These are phyloP conservation scores for Knoxdaviesia proteae DNA, from an alignment of 2,329 filamentous ascomycete genomes.

Conservation along the genomic window DNA sequence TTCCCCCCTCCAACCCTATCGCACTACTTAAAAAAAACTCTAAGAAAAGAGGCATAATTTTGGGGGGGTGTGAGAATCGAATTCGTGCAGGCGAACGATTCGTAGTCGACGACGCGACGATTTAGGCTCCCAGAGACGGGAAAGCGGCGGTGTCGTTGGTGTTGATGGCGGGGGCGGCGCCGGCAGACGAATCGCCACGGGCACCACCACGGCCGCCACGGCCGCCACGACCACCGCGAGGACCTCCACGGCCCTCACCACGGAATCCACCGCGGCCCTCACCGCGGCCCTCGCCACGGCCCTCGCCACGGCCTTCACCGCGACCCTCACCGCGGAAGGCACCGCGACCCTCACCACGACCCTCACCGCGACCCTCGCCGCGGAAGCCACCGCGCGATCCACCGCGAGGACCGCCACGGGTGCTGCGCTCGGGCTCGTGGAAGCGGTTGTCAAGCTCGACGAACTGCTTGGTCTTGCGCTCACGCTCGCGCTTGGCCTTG, in stretches of 20 bases:
- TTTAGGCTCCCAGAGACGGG: conserved; percentile 37
- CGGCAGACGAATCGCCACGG: conserved; percentile 4
- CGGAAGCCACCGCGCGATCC: conserved; percentile 25
- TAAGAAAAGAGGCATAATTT: too few relatives aligned
- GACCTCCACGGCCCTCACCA: conserved; percentile 22
- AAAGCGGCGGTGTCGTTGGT: conserved; percentile 36
- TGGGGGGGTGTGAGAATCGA: too few relatives aligned
- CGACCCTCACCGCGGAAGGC: conserved; percentile 23
- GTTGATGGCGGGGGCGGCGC: conserved; percentile 28
- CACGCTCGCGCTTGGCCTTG: conserved; percentile 70
- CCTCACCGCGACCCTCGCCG: conserved; percentile 22
- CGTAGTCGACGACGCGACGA: too few relatives aligned
- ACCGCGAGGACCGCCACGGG: conserved; percentile 31
- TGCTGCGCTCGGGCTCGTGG: conserved; percentile 44
- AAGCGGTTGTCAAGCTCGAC: conserved; percentile 76
- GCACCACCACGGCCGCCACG: conserved; percentile 19
- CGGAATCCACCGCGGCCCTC: conserved; percentile 22
- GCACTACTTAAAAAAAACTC: too few relatives aligned
- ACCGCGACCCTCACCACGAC: conserved; percentile 27
- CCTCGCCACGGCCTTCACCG: conserved; percentile 19
- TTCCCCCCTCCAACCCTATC: too few relatives aligned
- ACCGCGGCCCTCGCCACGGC: conserved; percentile 21
- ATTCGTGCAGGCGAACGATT: too few relatives aligned
- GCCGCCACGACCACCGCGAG: conserved; percentile 22
- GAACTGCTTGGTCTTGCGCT: conserved; percentile 79